Percentiles rank a stretch among this genome's conserved stretches.
Conservation (phyloP, 1,139 yeast species). For the Pneumocystis wakefieldiae region DNA sequence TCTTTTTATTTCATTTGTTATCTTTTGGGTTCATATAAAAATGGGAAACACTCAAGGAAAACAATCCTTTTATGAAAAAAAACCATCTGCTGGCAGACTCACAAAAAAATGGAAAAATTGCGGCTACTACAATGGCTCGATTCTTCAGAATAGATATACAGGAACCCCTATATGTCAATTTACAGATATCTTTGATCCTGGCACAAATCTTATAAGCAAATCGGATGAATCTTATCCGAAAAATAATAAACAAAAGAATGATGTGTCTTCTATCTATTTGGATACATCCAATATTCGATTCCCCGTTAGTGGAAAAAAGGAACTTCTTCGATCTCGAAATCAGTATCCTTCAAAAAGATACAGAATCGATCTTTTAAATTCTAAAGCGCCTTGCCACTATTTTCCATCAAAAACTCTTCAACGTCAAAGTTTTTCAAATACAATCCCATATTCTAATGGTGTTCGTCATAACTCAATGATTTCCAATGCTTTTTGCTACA, state of each 20-base stretch:
- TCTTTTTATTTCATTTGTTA: neutral
- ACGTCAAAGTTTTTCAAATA: neutral
- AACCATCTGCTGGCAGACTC: neutral
- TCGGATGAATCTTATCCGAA: neutral
- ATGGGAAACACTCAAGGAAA: neutral
- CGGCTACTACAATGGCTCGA: neutral
- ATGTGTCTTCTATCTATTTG: neutral
- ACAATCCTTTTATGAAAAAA: neutral
- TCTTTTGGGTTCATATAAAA: too few relatives aligned
- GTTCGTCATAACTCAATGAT: neutral
- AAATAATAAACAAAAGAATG: neutral
- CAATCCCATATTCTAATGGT: neutral
- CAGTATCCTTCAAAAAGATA: neutral
- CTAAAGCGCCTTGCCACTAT: neutral
- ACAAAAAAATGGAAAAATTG: neutral
- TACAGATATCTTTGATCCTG: neutral
- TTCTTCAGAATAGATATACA: neutral
- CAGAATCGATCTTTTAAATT: neutral
- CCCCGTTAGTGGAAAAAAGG: neutral
- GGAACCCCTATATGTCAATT: neutral
- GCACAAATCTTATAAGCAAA: neutral
- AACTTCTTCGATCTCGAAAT: neutral
- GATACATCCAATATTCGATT: neutral
- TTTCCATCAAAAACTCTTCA: neutral
- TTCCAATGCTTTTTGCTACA: neutral